phyloP scores from a whole-genome alignment of 352 stramenopile species.

The Globisporangium nodosum region DNA sequence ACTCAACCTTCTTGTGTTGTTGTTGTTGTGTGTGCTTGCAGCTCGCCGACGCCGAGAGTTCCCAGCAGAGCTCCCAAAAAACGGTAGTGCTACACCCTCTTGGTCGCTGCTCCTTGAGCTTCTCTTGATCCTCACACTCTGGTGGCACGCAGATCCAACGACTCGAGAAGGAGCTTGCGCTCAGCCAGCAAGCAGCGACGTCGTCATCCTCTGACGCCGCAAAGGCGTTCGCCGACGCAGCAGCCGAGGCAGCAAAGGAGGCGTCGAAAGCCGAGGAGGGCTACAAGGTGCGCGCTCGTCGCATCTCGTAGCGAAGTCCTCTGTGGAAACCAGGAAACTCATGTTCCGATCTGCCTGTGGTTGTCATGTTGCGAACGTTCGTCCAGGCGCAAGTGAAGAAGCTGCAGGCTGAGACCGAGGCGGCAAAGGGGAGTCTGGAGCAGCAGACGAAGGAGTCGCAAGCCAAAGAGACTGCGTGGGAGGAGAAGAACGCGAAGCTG shows the following conservation, averaged over 20 bases:
- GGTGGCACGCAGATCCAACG: slow-evolving; percentile 34
- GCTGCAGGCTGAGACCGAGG: slow-evolving; percentile 26
- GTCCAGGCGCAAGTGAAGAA: slow-evolving; percentile 33
- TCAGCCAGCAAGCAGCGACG: slow-evolving; percentile 19
- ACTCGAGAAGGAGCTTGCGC: slow-evolving; percentile 51
- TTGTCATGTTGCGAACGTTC: background rate
- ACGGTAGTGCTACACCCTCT: slow-evolving; percentile 22
- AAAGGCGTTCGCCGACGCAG: slow-evolving; percentile 15
- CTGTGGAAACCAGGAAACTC: background rate
- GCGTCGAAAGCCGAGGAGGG: slow-evolving; percentile 27
- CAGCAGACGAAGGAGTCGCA: slow-evolving; percentile 39
- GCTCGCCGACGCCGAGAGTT: slow-evolving; percentile 28
- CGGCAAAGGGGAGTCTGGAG: slow-evolving; percentile 40
- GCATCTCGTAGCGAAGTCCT: too few relatives aligned
- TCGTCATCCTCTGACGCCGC: slow-evolving; percentile 26
- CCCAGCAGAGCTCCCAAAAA: slow-evolving; percentile 34
- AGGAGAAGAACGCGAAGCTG: slow-evolving; percentile 72
- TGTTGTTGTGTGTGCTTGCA: slow-evolving; percentile 11
- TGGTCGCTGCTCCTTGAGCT: background rate
- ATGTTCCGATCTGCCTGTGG: background rate
- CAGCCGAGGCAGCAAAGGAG: slow-evolving; percentile 12
- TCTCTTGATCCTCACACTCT: background rate
- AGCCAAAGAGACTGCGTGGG: slow-evolving; percentile 40
- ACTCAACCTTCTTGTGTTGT: background rate
- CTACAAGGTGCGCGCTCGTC: slow-evolving; percentile 21